Conservation (phyloP, 2,329 filamentous ascomycete genomes). For the Escovopsis weberi region DNA sequence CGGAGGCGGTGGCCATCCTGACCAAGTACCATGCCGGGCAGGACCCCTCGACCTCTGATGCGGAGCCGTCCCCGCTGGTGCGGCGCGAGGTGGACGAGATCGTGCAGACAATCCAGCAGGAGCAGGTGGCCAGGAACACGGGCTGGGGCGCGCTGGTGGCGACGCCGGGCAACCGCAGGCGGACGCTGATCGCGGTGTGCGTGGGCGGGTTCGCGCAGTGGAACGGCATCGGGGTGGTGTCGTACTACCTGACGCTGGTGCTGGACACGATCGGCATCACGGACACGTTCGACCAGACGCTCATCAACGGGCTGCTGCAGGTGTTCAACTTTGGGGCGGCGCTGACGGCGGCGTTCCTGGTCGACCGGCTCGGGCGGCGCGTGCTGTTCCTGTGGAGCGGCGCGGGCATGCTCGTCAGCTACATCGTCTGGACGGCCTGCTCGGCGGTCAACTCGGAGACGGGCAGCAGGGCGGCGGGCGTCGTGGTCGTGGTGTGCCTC, state of each 20-base stretch:
- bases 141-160: constrained; percentile 28
- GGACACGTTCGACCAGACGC: constrained; percentile 22
- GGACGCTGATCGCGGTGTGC: constrained; percentile 26
- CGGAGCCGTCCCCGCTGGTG: constrained; percentile 13
- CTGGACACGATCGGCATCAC: constrained; percentile 25
- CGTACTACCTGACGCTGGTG: constrained; percentile 26
- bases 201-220: constrained; percentile 27
- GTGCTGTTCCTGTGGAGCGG: constrained; percentile 25
- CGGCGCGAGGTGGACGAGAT: constrained; percentile 4
- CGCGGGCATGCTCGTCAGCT: constrained; percentile 23
- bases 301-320: constrained; percentile 27
- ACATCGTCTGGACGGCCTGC: constrained; percentile 25
- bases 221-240: constrained; percentile 26
- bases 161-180: constrained; percentile 23
- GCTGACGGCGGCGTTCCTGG: constrained; percentile 20
- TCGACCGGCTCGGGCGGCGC: constrained; percentile 23
- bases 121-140: constrained; percentile 16
- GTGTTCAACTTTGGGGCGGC: constrained; percentile 29
- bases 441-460: constrained; percentile 22
- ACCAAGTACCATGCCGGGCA: constrained; percentile 37
- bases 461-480: constrained; percentile 16
- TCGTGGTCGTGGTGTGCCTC: constrained; percentile 25
- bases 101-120: constrained; percentile 3
- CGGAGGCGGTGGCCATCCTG: constrained; percentile 35
- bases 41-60: constrained; percentile 11